Percentiles rank a stretch among this genome's conserved stretches.
Evolutionary conservation across 352 stramenopile genomes (phyloP).

Genomic region (Phytophthora nicotianae): DNA sequence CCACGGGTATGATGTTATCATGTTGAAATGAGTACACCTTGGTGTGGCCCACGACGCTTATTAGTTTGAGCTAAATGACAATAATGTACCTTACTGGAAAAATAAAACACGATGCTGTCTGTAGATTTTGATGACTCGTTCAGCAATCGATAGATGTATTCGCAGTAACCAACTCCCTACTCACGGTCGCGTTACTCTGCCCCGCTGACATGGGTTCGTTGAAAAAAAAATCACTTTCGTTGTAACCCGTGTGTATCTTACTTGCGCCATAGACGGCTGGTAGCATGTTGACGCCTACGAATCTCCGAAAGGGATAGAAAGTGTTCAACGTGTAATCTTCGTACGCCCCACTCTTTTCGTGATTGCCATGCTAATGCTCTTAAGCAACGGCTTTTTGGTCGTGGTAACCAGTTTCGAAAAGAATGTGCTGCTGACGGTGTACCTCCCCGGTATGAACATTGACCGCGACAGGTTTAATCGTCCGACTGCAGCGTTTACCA

Average conservation of each 20-base stretch:
- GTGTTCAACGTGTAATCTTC: conserved; percentile 35
- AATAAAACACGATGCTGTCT: too few relatives aligned
- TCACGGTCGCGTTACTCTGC: conserved; percentile 39
- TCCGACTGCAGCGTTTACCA: neutral
- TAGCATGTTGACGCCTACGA: conserved; percentile 49
- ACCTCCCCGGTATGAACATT: conserved; percentile 48
- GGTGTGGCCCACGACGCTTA: neutral
- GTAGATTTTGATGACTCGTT: conserved; percentile 55
- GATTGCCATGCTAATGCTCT: conserved; percentile 33
- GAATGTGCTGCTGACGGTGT: conserved; percentile 47
- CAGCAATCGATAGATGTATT: conserved; percentile 14
- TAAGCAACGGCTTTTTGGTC: conserved; percentile 42
- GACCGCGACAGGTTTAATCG: neutral
- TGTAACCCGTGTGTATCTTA: neutral
- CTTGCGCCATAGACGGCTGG: conserved; percentile 46
- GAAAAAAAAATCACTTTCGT: too few relatives aligned
- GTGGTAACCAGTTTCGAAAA: conserved; percentile 23
- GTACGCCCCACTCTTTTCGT: conserved; percentile 39
- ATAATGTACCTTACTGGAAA: too few relatives aligned
- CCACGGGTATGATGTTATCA: conserved; percentile 14
- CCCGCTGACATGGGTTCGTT: conserved; percentile 33
- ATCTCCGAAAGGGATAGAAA: conserved; percentile 28
- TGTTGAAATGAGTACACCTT: neutral
- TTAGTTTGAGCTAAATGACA: too few relatives aligned
- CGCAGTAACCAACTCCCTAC: conserved; percentile 24